Evolutionary conservation across 164 flowering plant genomes (phyloP), one percentile per base, ranked within the genome.

Genomic region (Dillenia turbinata): DNA sequence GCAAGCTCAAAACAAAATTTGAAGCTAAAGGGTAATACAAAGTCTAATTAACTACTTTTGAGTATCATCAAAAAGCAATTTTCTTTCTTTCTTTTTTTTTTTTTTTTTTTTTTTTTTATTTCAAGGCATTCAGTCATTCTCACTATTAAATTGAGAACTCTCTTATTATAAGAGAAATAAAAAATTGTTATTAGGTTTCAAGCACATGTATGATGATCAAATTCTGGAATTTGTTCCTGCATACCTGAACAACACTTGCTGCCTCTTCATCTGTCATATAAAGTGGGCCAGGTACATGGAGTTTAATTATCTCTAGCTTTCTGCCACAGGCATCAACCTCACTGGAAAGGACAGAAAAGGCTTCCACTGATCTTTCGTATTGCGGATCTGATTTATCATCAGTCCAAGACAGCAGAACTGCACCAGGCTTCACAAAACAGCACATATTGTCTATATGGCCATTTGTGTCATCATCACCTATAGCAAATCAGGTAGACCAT

Each of bases 391-490:
- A 71, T 66, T 82, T 72, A 73, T 94, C 93, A 71, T 91, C 86
- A n/a, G 96, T 91, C 99, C 99, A 94, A 10, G 99, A 78, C 71
- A 94, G 67, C 76, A 88, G 53, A 66, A 94, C 96, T 12, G 86
- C 91, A 47, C 96, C 99, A 67, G 99, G 97, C 79, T 69, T 91
- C 43, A 61, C 97, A 74, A 94, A 94, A 66, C 99, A 94, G 82
- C 99, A 94, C 89, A 94, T 87, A 68, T 91, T 94, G 75, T 94
- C 99, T 22, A 94, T 75, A 64, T 94, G 99, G 12, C 99, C 99
- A 76, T 94, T 94, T 10, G 99, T 94, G 74, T 94, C 99, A 67
- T 94, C 97, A 77, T 94, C 99, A 65, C 97, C 98, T 94, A 83
- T 51, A 55, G 60, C 49, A 44, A 56, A 57, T 58, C 55, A 64